Evolutionary conservation across 179 eudicot genomes (phyloP).

Genomic region (Corrigiola litoralis): DNA sequence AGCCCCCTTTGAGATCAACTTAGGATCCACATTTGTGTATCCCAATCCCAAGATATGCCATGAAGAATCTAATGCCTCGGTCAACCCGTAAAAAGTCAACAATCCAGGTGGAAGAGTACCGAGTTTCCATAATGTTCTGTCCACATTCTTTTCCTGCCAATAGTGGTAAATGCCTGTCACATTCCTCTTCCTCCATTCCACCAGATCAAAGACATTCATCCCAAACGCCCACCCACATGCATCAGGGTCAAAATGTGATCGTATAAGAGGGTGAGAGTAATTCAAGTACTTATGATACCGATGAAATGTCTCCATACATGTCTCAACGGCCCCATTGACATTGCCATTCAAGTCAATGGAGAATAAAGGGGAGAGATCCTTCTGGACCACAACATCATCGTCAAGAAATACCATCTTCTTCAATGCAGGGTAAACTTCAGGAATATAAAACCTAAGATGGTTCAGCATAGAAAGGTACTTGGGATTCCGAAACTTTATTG

Average conservation of each 20-base stretch:
- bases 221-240: slow-evolving; percentile 97
- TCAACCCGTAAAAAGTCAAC: slow-evolving; percentile 75
- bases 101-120: slow-evolving; percentile 90
- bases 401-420: slow-evolving; percentile 77
- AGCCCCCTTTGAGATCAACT: slow-evolving; percentile 63
- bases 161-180: slow-evolving; percentile 86
- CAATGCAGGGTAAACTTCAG: slow-evolving; percentile 71
- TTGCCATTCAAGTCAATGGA: slow-evolving; percentile 66
- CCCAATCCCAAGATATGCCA: slow-evolving; percentile 87
- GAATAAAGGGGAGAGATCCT: slow-evolving; percentile 71
- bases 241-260: slow-evolving; percentile 81
- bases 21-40: slow-evolving; percentile 65
- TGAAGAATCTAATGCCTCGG: slow-evolving; percentile 57
- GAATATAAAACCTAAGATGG: slow-evolving; percentile 82
- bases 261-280: slow-evolving; percentile 80
- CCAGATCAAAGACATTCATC: slow-evolving; percentile 81
- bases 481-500: slow-evolving; percentile 80
- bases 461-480: slow-evolving; percentile 86
- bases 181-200: slow-evolving; percentile 77
- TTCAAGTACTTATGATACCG: slow-evolving; percentile 85
- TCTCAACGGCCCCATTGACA: slow-evolving; percentile 87
- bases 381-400: slow-evolving; percentile 84
- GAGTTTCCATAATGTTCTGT: slow-evolving; percentile 74
- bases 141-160: slow-evolving; percentile 86
- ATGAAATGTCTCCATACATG: slow-evolving; percentile 92